Conservation (phyloP, 2,329 filamentous ascomycete species). For the Hymenoscyphus scutula region DNA sequence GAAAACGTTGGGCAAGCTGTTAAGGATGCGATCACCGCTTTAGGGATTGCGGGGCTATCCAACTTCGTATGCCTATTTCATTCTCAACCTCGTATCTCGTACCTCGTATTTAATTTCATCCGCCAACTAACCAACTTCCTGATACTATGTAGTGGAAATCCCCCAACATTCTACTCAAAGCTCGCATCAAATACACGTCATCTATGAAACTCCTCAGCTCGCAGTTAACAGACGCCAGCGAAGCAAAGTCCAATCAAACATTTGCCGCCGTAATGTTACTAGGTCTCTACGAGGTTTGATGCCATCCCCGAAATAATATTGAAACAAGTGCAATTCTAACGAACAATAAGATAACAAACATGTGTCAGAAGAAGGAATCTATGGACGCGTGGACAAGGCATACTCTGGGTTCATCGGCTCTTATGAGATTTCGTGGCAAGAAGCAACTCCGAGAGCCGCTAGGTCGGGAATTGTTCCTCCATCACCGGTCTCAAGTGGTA, state of each 20-base stretch:
- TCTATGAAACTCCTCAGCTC: constrained; percentile 22
- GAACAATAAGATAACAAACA: constrained; percentile 25
- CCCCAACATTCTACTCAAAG: constrained; percentile 18
- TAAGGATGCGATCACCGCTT: constrained; percentile 23
- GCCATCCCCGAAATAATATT: too few species aligned
- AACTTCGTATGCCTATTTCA: constrained; percentile 15
- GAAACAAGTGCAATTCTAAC: constrained; percentile 23
- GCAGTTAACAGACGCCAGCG: constrained; percentile 20
- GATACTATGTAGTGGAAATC: constrained; percentile 18
- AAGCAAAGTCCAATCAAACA: constrained; percentile 30
- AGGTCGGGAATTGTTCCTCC: constrained; percentile 52
- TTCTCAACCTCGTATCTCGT: background rate
- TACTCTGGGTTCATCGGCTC: constrained; percentile 49
- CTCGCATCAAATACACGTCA: constrained; percentile 25
- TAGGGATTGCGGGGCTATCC: constrained; percentile 29
- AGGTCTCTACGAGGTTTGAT: constrained; percentile 31
- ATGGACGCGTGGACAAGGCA: constrained; percentile 53
- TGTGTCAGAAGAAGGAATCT: constrained; percentile 38
- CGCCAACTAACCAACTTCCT: background rate
- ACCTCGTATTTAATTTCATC: background rate
- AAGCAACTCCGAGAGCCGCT: constrained; percentile 47
- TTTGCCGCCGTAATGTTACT: constrained; percentile 31
- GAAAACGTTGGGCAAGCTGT: constrained; percentile 44
- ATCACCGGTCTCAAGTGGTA: constrained; percentile 42
- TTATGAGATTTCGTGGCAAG: constrained; percentile 49